phyloP scores from a whole-genome alignment of 1,284 basidiomycete species.

The Afroboletus lepidellus region DNA sequence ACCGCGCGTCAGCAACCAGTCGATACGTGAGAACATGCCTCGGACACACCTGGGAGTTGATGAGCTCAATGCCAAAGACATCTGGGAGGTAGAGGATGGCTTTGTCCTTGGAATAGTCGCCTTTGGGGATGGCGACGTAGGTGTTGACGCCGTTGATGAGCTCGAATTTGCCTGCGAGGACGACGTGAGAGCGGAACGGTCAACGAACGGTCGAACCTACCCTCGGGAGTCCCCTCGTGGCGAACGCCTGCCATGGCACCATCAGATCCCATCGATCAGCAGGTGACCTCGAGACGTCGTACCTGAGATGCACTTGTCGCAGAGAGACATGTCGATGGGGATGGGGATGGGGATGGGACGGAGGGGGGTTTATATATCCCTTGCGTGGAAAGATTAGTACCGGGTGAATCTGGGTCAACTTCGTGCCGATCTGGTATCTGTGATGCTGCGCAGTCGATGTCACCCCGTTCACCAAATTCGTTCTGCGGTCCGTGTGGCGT shows the following conservation, averaged over 20 bases:
- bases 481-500: background rate
- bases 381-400: background rate
- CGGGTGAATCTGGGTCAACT: background rate
- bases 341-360: too few species aligned
- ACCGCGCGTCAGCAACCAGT: background rate
- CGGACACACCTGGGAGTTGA: conserved; percentile 53
- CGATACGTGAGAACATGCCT: background rate
- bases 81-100: conserved; percentile 60
- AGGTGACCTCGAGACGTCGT: background rate
- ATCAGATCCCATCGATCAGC: conserved; percentile 2
- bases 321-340: conserved; percentile 23
- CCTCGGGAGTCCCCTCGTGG: conserved; percentile 23
- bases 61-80: conserved; percentile 54
- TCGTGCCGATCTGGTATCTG: background rate
- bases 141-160: conserved; percentile 45
- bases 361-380: conserved; percentile 18
- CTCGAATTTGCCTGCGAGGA: conserved; percentile 23
- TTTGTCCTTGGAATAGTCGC: conserved; percentile 54
- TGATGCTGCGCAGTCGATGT: background rate
- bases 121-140: conserved; percentile 52
- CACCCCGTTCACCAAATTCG: background rate
- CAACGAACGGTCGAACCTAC: conserved; percentile 2
- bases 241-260: conserved; percentile 17
- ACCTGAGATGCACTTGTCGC: conserved; percentile 23
- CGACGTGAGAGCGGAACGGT: background rate